phyloP scores from a whole-genome alignment of 805 yeast species.

The Yarrowia sp. region DNA sequence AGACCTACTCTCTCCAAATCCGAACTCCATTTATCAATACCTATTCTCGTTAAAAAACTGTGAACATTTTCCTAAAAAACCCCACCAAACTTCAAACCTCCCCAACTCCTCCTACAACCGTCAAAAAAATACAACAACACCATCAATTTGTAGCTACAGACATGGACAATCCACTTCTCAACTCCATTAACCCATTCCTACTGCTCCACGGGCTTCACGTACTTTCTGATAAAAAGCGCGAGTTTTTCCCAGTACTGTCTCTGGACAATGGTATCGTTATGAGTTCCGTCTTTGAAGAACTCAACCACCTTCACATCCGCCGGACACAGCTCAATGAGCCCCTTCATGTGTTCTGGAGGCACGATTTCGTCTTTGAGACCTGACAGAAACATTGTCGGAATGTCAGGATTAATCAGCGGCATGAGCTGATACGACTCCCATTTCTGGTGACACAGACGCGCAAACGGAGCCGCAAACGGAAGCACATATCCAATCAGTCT shows the following conservation, averaged over 20 bases:
- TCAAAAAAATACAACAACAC: too few relatives aligned
- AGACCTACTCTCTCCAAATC: too few relatives aligned
- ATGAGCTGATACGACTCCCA: slow-evolving; percentile 83
- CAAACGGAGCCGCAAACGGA: slow-evolving; percentile 65
- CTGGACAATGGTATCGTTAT: slow-evolving; percentile 82
- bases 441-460: slow-evolving; percentile 71
- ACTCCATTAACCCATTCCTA: too few relatives aligned
- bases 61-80: too few relatives aligned
- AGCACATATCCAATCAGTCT: slow-evolving; percentile 68
- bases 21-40: too few relatives aligned
- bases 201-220: not conserved
- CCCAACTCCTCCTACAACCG: too few relatives aligned
- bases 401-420: slow-evolving; percentile 55
- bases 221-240: slow-evolving; percentile 54
- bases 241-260: slow-evolving; percentile 79
- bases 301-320: slow-evolving; percentile 60
- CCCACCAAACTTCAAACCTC: too few relatives aligned
- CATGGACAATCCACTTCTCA: too few relatives aligned
- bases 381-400: slow-evolving; percentile 74
- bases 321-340: slow-evolving; percentile 61
- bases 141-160: too few relatives aligned
- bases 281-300: slow-evolving; percentile 67
- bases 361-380: slow-evolving; percentile 88
- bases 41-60: too few relatives aligned
- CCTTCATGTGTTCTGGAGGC: slow-evolving; percentile 82